Conservation (phyloP, 306 rosid species). For the Malus orientalis region DNA sequence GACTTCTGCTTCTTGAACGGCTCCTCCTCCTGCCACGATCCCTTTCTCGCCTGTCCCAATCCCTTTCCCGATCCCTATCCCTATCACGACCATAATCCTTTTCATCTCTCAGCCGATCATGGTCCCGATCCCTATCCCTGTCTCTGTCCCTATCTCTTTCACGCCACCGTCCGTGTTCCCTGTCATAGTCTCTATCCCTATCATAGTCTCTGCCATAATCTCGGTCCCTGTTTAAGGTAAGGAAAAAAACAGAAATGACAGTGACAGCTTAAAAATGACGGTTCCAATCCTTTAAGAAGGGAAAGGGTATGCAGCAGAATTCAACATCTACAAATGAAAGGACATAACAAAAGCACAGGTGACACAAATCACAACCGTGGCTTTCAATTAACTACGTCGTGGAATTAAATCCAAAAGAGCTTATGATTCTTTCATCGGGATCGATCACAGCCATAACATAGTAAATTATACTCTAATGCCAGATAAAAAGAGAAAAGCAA, state of each 20-base stretch:
- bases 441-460: background rate
- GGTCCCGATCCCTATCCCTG: conserved; percentile 45
- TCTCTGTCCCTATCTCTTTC: conserved; percentile 59
- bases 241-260: background rate
- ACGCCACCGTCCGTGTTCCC: conserved; percentile 72
- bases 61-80: conserved; percentile 28
- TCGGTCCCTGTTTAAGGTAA: conserved; percentile 48
- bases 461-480: background rate
- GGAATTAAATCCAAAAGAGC: background rate
- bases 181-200: conserved; percentile 59
- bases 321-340: background rate
- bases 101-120: conserved; percentile 54
- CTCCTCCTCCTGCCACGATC: conserved; percentile 89
- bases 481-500: background rate
- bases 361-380: background rate
- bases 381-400: background rate
- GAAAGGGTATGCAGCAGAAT: background rate
- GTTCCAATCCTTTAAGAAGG: background rate
- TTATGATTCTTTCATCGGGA: background rate
- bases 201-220: conserved; percentile 84
- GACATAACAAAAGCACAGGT: background rate
- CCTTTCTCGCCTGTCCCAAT: conserved; percentile 75
- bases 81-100: conserved; percentile 64
- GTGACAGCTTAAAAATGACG: background rate
- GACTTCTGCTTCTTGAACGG: conserved; percentile 76